These are phyloP conservation scores for Sungouiella thailandica DNA, from an alignment of 805 yeast species.

Conservation along the genomic window DNA sequence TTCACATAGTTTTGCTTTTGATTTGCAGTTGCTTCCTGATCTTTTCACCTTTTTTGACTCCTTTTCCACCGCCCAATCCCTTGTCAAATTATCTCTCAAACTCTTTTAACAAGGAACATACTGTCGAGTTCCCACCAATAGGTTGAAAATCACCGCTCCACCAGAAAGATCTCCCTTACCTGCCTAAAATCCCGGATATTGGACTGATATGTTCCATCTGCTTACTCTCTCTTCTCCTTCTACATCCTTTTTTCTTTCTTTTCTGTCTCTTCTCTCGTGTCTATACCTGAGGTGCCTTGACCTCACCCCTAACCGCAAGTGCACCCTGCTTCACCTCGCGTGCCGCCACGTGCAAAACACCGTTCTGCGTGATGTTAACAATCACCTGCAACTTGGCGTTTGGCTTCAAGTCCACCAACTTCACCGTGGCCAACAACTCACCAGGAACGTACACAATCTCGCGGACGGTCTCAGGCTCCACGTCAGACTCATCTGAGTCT, in stretches of 20 bases:
- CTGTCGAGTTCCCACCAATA: no score
- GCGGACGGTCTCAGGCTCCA: slow-evolving; percentile 84
- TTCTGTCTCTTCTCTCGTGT: neutral
- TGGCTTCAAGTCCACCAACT: slow-evolving; percentile 62
- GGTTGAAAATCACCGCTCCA: no score
- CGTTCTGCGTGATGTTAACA: slow-evolving; percentile 61
- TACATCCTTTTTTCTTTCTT: neutral
- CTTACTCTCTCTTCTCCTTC: neutral
- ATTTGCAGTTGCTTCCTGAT: no score
- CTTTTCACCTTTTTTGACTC: no score
- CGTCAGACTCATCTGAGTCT: slow-evolving; percentile 53
- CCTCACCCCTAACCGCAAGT: slow-evolving; percentile 52
- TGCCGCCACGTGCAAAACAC: slow-evolving; percentile 59
- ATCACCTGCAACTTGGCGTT: slow-evolving; percentile 65
- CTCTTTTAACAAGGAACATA: no score
- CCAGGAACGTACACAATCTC: slow-evolving; percentile 73
- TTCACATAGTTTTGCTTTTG: no score
- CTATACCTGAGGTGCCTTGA: slow-evolving; percentile 13
- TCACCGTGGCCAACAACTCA: slow-evolving; percentile 70
- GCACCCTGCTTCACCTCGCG: slow-evolving; percentile 61
- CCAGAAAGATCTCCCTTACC: no score
- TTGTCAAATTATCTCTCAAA: no score
- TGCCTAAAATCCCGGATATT: no score
- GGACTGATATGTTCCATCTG: neutral
- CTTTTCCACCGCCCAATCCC: no score